These are phyloP conservation scores for Corchorus capsularis DNA, from an alignment of 345 rosid species.

Conservation along the genomic window DNA sequence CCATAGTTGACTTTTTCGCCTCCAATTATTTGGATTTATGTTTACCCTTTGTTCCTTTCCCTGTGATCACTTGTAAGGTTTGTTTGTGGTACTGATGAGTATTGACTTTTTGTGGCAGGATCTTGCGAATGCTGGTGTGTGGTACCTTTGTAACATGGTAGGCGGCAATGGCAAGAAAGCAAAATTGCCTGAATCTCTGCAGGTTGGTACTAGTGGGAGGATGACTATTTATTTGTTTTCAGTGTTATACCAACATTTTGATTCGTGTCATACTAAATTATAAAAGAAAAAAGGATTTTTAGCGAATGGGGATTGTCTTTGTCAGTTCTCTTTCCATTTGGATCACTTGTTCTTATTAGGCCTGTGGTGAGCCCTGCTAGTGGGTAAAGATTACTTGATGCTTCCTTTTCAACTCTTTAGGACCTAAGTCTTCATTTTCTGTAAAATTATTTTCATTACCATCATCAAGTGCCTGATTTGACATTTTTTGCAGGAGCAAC, in stretches of 20 bases:
- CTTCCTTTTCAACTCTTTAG: neutral
- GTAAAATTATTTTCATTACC: neutral
- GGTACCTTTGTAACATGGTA: conserved; percentile 43
- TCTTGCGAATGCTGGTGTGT: conserved; percentile 45
- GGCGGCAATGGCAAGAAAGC: conserved; percentile 43
- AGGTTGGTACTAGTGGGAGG: conserved; percentile 34
- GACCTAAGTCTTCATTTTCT: neutral
- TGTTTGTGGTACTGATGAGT: neutral
- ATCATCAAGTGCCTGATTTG: neutral
- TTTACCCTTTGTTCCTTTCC: neutral
- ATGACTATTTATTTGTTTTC: conserved; percentile 4
- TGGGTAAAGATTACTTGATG: neutral
- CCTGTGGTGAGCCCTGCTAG: neutral
- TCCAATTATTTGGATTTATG: neutral
- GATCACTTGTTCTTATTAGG: conserved; percentile 9
- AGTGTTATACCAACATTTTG: neutral
- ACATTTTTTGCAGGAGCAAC: conserved; percentile 60
- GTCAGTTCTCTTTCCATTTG: neutral
- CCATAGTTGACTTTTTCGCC: neutral
- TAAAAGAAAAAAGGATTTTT: neutral
- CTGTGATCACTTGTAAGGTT: neutral
- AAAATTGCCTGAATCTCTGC: conserved; percentile 38
- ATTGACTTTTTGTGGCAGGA: conserved; percentile 35
- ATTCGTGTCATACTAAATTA: neutral
- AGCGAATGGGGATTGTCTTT: neutral